Evolutionary conservation across 2,329 filamentous ascomycete genomes (phyloP), one percentile per base, ranked within the genome.

Genomic region (Cyphellophora europaea): DNA sequence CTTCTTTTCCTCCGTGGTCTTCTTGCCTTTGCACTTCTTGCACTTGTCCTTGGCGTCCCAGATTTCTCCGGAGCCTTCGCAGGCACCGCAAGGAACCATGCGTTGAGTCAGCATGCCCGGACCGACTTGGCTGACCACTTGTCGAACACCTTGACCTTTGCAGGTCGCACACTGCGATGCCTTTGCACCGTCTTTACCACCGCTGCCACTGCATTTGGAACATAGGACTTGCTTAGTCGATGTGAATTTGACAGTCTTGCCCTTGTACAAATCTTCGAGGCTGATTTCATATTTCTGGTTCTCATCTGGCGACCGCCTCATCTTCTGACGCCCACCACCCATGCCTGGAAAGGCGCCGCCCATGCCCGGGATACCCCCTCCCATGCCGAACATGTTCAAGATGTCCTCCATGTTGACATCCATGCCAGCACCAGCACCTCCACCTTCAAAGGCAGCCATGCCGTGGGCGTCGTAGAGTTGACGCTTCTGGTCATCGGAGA

Each of bases 21-120:
- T 76, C 59, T 83, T 84, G 53, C 91, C 91, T 65, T 96, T 96
- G 76, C 91, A 98, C 69, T 91, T 95, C 71, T 93, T 94, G 71
- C 91, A 98, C 56, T 86, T 85, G 54, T 98, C 91, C 69, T 96
- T 96, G 54, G 94, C 86, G 60, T 89, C 89, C 66, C 79, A 93
- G 53, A 88, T 78, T 53, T 79, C 78, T 5, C 91, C 91, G n/a
- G 78, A 74, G 19, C 88, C 89, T 41, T 79, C 72, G 62, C 91
- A 98, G 52, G 81, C 79, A 51, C 82, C 79, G 60, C 91, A 98
- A 21, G 79, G 61, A 23, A 88, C 77, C 5, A 79, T 77, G 52
- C 86, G 80, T 52, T 86, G 82, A 18, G 85, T 84, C 43, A 93
- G 78, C 56, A 95, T 69, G 40, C 88, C 87, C 13, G 88, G 86